phyloP scores from a whole-genome alignment of 495 filamentous ascomycete species.

The Diplogelasinospora grovesii region DNA sequence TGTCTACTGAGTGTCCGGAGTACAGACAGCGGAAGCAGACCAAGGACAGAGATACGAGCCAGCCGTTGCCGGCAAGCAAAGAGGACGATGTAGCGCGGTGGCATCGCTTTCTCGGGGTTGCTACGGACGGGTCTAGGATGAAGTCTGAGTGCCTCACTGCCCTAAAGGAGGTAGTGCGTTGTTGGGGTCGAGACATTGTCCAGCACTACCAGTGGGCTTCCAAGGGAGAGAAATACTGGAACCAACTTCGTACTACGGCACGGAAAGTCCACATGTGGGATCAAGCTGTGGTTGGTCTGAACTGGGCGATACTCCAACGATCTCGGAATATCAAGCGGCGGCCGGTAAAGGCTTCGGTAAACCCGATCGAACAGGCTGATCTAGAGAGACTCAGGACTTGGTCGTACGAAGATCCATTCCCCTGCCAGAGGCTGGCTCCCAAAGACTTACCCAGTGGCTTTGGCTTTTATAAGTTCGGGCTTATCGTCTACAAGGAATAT shows the following conservation, averaged over 20 bases:
- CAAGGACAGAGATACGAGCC: too few species aligned
- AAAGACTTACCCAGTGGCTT: constrained; percentile 2
- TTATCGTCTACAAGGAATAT: constrained; percentile 5
- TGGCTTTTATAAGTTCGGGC: constrained; percentile 3
- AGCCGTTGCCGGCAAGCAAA: too few species aligned
- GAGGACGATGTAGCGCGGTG: too few species aligned
- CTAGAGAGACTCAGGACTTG: constrained; percentile 2
- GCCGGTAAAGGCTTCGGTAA: constrained; percentile 3
- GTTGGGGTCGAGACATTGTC: constrained; percentile 5
- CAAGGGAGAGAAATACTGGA: constrained; percentile 6
- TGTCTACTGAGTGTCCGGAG: too few species aligned
- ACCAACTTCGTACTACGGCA: constrained; percentile 3
- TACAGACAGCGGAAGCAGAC: too few species aligned
- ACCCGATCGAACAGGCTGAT: constrained; percentile 5
- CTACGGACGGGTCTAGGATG: too few species aligned
- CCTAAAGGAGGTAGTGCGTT: too few species aligned
- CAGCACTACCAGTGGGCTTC: constrained; percentile 5
- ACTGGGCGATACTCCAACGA: constrained; percentile 5
- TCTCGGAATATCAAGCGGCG: constrained; percentile 1
- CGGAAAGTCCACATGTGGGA: constrained; percentile 3
- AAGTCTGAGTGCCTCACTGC: too few species aligned
- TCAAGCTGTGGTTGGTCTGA: constrained; percentile 5
- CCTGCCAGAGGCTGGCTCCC: constrained; percentile 5
- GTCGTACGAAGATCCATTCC: constrained; percentile 3
- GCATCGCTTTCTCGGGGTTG: too few species aligned